Conservation (phyloP, 208 protist species). For the Leishmania gerbilli region DNA sequence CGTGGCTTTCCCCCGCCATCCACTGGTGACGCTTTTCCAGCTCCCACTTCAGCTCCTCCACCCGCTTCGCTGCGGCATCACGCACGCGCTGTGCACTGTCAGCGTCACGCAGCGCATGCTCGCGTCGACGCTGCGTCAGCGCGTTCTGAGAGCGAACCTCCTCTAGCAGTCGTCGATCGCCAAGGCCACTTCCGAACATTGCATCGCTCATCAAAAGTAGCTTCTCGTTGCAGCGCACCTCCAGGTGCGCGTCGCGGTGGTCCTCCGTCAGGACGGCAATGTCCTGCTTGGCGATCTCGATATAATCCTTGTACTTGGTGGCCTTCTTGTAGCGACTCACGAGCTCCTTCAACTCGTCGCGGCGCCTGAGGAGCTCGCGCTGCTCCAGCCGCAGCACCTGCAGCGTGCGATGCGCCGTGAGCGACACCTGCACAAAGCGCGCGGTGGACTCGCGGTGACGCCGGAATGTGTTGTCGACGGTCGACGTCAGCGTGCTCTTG, state of each 20-base stretch:
- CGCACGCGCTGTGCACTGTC: slow-evolving; percentile 50
- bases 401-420: slow-evolving; percentile 39
- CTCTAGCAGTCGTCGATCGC: slow-evolving; percentile 52
- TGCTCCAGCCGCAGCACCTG: slow-evolving; percentile 57
- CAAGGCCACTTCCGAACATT: slow-evolving; percentile 35
- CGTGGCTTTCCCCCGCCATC: slow-evolving; percentile 4
- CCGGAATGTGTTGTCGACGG: neutral
- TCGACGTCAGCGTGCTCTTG: slow-evolving; percentile 4
- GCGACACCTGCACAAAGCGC: slow-evolving; percentile 41
- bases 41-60: slow-evolving; percentile 38
- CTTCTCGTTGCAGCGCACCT: slow-evolving; percentile 81
- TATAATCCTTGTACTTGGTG: slow-evolving; percentile 44
- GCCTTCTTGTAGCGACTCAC: slow-evolving; percentile 46
- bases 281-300: slow-evolving; percentile 54
- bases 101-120: slow-evolving; percentile 59
- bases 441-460: slow-evolving; percentile 36
- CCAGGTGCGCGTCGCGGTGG: slow-evolving; percentile 56
- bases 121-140: slow-evolving; percentile 59
- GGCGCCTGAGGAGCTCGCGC: slow-evolving; percentile 40
- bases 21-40: slow-evolving; percentile 19
- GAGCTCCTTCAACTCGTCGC: slow-evolving; percentile 45
- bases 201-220: slow-evolving; percentile 50
- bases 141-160: slow-evolving; percentile 66
- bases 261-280: slow-evolving; percentile 55
- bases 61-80: slow-evolving; percentile 40